Evolutionary conservation across 306 rosid genomes (phyloP), one percentile per base, ranked within the genome.

Genomic region (Begonia masoniana): DNA sequence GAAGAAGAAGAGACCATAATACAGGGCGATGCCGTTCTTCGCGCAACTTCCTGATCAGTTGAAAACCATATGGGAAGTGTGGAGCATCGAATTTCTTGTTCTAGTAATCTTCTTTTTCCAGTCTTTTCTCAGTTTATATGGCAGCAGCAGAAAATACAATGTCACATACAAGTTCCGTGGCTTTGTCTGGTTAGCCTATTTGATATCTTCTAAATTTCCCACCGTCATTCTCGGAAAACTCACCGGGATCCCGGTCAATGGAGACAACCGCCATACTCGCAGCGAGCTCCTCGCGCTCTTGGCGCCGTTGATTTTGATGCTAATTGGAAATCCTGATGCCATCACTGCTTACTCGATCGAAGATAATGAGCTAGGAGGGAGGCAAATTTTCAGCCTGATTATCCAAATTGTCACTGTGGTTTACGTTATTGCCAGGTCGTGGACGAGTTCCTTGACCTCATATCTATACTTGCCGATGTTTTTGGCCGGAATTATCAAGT

Each of bases 321-420:
- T 78, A 63, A 73, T 78, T 51, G 91, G 91, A 45, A 78, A 76
- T 46, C 82, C 91, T 11, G 85, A 82, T 56, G 60, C 74, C 62
- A 78, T 78, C 68, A 82, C 91, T 10, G 85, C 91, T 14, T 82
- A 78, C 71, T 78, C 85, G 42, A 75, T 82, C 47, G 91, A 82
- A 68, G 85, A 82, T 15, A 78, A 73, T 11, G 70, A 72, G 50
- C 54, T 82, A 24, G 91, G 85, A 31, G 47, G 68, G 48, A 73
- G 91, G 62, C 85, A 82, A 39, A 42, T 76, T 6, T 65, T 78
- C 47, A 41, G 63, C 57, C 58, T 82, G 56, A 62, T 61, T 15
- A 43, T 82, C 65, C 91, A 82, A 78, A 74, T 78, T 41, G 76
- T 53, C 5, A 69, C 78, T 11, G 77, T 73, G 54, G 63, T 68